These are phyloP conservation scores for Berberis thunbergii DNA, from an alignment of 164 flowering plant genomes.

Conservation along the genomic window DNA sequence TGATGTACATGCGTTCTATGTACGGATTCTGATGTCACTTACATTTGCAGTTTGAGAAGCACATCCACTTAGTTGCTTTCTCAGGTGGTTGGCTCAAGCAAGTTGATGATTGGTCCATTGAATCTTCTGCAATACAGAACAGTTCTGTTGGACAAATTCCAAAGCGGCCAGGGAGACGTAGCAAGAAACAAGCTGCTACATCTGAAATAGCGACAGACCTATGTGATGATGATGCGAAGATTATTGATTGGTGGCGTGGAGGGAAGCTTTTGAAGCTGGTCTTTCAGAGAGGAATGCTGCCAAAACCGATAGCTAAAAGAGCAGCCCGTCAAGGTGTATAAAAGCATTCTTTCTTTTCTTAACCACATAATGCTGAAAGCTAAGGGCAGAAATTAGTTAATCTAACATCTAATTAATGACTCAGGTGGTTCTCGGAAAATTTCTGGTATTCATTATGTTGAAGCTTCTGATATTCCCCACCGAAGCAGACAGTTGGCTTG, in stretches of 20 bases:
- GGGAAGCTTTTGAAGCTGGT: conserved; percentile 52
- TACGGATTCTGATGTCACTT: background rate
- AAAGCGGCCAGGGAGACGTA: conserved; percentile 53
- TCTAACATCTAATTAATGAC: background rate
- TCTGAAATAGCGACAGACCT: conserved; percentile 31
- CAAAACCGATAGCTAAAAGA: conserved; percentile 37
- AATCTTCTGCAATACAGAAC: conserved; percentile 33
- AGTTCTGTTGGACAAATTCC: conserved; percentile 37
- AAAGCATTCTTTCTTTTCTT: background rate
- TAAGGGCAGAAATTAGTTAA: background rate
- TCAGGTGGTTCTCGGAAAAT: conserved; percentile 77
- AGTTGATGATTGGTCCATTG: conserved; percentile 54
- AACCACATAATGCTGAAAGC: background rate
- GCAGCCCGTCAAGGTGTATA: conserved; percentile 72
- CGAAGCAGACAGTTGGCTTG: conserved; percentile 72
- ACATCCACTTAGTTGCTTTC: conserved; percentile 52
- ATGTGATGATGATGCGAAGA: conserved; percentile 18
- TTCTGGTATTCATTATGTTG: conserved; percentile 51
- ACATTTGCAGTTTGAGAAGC: conserved; percentile 74
- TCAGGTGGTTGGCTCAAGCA: conserved; percentile 78
- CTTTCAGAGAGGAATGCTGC: conserved; percentile 61
- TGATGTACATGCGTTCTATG: background rate
- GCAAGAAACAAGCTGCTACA: conserved; percentile 40
- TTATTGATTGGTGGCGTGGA: conserved; percentile 78
- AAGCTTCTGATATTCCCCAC: conserved; percentile 62